These are phyloP conservation scores for Lithospermum erythrorhizon DNA, from an alignment of 257 asterid species.

Conservation along the genomic window DNA sequence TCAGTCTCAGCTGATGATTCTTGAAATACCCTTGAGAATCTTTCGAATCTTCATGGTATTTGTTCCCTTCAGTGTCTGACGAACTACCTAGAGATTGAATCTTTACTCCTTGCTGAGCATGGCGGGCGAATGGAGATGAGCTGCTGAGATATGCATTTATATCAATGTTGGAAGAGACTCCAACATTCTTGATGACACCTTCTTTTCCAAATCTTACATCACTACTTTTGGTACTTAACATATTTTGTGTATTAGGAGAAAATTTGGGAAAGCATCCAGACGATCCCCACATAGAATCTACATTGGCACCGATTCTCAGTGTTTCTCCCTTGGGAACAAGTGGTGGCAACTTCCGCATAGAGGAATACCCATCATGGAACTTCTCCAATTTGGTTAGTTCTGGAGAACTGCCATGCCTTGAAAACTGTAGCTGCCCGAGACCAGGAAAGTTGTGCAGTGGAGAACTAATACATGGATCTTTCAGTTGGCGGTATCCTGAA, in stretches of 20 bases:
- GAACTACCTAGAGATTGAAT: slow-evolving; percentile 32
- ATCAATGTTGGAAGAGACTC: slow-evolving; percentile 15
- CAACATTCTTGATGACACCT: slow-evolving; percentile 14
- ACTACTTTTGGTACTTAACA: slow-evolving; percentile 28
- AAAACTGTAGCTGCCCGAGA: slow-evolving; percentile 6
- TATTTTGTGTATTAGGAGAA: slow-evolving; percentile 45
- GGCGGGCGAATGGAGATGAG: slow-evolving; percentile 22
- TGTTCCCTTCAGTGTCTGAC: slow-evolving; percentile 29
- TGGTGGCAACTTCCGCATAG: slow-evolving; percentile 23
- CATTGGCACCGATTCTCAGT: slow-evolving; percentile 39
- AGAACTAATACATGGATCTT: slow-evolving; percentile 11
- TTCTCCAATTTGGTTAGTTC: slow-evolving; percentile 8
- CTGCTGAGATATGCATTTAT: slow-evolving; percentile 16
- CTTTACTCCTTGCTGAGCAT: slow-evolving; percentile 26
- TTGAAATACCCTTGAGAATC: slow-evolving; percentile 19
- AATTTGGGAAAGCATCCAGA: slow-evolving; percentile 26
- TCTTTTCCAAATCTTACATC: slow-evolving; percentile 25
- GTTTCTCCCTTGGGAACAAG: slow-evolving; percentile 26
- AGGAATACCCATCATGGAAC: slow-evolving; percentile 11
- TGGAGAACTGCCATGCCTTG: slow-evolving; percentile 7
- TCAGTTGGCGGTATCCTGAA: slow-evolving; percentile 7
- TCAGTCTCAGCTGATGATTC: slow-evolving; percentile 71
- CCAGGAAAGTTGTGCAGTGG: slow-evolving; percentile 15
- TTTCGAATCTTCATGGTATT: slow-evolving; percentile 16
- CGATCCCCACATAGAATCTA: slow-evolving; percentile 25